Evolutionary conservation across 140 eudicot genomes (phyloP), one percentile per base, ranked within the genome.

Genomic region (Stevia rebaudiana): DNA sequence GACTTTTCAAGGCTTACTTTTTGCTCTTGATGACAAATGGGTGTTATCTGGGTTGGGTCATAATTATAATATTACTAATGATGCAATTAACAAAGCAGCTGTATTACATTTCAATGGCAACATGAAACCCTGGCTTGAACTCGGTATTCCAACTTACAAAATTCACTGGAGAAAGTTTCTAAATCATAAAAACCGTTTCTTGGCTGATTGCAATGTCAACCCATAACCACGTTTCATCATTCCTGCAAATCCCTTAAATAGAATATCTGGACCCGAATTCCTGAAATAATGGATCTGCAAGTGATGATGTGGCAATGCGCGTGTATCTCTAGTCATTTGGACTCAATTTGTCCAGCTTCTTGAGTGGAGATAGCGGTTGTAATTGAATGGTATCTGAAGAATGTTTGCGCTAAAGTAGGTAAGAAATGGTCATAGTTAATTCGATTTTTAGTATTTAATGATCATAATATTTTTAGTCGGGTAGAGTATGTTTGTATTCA

Each of bases 61-160:
- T 78, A 82, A 79, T 56, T 92, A 88, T 28, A 85, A 83, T 28
- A 70, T 83, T 52, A 70, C 74, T 71, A 52, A 43, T 8, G 87
- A 83, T 23, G 41, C 79, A 41, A 63, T 88, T 6, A 66, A 53
- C 43, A 81, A 79, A 66, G 86, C 95, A 28, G 89, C 84, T 33
- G 95, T 83, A 2, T 65, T 92, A 79, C 98, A 92, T 70, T 92
- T 73, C 67, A 89, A 88, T 16, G 98, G 98, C 51, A 88, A 89
- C 82, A 92, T 89, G 98, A 92, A 92, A 79, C 98, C 98, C 16
- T 92, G 98, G 98, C 95, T 92, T 33, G 98, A 92, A 55, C 78
- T 92, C 22, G 94, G 96, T 48, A 92, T 92, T 58, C 79, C 86
- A 23, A 74, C 39, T 44, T 92, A 84, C 69, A 85, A 69, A 64